Percentiles rank a stretch among this genome's conserved stretches.
phyloP scores from a whole-genome alignment of 1,139 yeast genomes.

The Schizosaccharomyces versatilis region DNA sequence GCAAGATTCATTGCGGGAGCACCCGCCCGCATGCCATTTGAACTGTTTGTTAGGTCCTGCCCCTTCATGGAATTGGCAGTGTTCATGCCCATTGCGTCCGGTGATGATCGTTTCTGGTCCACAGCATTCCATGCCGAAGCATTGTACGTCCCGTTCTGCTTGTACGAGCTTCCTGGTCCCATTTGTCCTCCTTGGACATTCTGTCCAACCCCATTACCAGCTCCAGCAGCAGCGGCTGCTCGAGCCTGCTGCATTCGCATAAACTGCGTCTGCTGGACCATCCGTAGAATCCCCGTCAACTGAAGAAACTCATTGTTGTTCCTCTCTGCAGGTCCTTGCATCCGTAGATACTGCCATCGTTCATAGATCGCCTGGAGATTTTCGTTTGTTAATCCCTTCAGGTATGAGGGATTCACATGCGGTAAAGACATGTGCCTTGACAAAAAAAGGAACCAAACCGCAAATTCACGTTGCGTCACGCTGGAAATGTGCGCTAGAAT shows the following conservation, averaged over 20 bases:
- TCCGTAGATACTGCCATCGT: neutral
- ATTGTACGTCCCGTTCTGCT: neutral
- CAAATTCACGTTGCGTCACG: no score
- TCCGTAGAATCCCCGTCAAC: neutral
- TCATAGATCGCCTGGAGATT: neutral
- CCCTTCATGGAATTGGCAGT: neutral
- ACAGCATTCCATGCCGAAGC: neutral
- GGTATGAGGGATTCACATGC: neutral
- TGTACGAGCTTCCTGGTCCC: neutral
- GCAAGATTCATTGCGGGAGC: no score
- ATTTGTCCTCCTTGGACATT: neutral
- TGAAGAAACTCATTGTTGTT: neutral
- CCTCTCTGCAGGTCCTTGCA: constrained; percentile 1
- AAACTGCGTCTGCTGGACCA: neutral
- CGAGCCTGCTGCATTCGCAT: neutral
- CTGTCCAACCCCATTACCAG: no score
- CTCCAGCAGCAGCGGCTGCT: no score
- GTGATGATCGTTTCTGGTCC: neutral
- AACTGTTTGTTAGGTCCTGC: no score
- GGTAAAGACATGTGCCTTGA: neutral
- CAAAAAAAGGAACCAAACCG: no score
- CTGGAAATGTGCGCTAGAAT: no score
- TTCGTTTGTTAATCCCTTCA: neutral
- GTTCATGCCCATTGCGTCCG: neutral
- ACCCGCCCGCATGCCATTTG: no score